These are phyloP conservation scores for Ophiostoma tasmaniense DNA, from an alignment of 2,329 filamentous ascomycete genomes.

Conservation along the genomic window DNA sequence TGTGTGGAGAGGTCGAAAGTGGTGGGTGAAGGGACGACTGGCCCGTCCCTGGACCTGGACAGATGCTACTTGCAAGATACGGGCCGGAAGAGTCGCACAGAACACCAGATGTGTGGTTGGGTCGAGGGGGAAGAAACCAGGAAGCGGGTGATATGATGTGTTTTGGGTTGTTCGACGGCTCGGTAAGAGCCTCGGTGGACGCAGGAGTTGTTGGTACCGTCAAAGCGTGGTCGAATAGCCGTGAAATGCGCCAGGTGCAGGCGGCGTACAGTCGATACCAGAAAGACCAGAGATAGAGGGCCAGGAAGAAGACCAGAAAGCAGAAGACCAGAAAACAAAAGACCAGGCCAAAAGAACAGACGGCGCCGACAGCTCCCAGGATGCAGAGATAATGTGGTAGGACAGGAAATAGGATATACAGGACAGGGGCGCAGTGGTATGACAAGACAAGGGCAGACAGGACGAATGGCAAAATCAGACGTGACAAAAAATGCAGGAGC, in stretches of 20 bases:
- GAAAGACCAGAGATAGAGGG: neutral
- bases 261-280: neutral
- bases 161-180: neutral
- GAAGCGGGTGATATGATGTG: neutral
- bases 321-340: neutral
- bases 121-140: neutral
- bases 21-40: neutral
- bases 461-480: neutral
- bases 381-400: neutral
- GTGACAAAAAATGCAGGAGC: neutral
- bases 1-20: slow-evolving; percentile 2
- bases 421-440: slow-evolving; percentile 6
- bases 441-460: neutral
- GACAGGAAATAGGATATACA: neutral
- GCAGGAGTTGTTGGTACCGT: neutral
- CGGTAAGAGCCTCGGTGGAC: neutral
- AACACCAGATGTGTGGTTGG: neutral
- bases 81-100: neutral
- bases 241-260: neutral
- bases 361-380: neutral
- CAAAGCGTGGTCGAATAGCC: neutral
- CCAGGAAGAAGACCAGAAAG: too few species aligned
- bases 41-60: slow-evolving; percentile 1
- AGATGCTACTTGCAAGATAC: slow-evolving; percentile 6
- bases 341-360: neutral